These are phyloP conservation scores for Sporothrix pallida DNA, from an alignment of 2,329 filamentous ascomycete genomes.

Conservation along the genomic window DNA sequence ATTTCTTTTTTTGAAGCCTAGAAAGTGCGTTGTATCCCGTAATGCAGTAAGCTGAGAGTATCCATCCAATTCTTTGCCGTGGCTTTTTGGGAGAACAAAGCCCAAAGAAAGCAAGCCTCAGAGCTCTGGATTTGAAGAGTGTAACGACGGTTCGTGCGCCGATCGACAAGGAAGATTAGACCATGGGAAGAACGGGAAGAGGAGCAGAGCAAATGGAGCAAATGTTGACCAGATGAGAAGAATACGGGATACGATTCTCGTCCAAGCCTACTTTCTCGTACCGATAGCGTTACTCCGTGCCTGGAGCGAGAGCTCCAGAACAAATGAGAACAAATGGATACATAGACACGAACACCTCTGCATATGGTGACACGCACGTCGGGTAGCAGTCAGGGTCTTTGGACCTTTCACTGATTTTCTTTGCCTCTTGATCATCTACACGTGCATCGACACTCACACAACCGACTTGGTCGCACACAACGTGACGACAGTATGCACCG, in stretches of 20 bases:
- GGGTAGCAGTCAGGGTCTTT: not conserved
- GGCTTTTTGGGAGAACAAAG: not conserved
- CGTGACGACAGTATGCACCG: not conserved
- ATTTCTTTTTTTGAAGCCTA: not conserved
- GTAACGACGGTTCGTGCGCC: slow-evolving; percentile 2
- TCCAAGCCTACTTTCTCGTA: not conserved
- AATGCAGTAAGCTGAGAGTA: slow-evolving; percentile 20
- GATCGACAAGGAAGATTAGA: slow-evolving; percentile 3
- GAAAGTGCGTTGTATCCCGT: not conserved
- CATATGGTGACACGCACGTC: slow-evolving; percentile 18
- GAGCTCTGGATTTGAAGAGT: no score
- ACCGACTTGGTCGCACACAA: no score
- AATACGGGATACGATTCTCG: slow-evolving; percentile 18
- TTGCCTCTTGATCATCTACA: not conserved
- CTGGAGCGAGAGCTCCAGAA: not conserved
- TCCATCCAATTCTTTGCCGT: not conserved
- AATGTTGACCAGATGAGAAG: not conserved
- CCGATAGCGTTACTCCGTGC: not conserved
- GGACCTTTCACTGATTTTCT: not conserved
- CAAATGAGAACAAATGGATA: not conserved
- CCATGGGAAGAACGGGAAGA: not conserved
- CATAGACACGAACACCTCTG: slow-evolving; percentile 3
- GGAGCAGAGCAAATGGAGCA: not conserved
- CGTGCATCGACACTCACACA: not conserved
- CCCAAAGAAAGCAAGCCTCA: not conserved